Conservation (phyloP, 2,329 filamentous ascomycete genomes). For the Aspergillus japonicus region DNA sequence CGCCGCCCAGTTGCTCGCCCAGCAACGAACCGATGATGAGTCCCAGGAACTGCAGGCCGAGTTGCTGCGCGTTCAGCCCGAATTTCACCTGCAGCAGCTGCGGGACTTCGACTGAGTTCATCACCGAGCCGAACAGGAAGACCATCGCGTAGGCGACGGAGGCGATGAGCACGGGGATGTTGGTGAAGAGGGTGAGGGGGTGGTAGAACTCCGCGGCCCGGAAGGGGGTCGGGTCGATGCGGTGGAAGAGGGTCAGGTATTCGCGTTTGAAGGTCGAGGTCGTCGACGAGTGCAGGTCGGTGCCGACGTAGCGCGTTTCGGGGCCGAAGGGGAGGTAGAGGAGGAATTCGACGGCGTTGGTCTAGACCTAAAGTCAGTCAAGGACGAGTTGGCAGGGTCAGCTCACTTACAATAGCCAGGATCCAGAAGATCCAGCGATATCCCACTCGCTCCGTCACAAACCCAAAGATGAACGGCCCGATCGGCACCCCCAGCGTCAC, state of each 20-base stretch:
- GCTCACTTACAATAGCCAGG: slow-evolving; percentile 49
- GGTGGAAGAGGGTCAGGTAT: slow-evolving; percentile 44
- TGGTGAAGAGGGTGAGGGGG: slow-evolving; percentile 49
- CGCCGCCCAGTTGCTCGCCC: slow-evolving; percentile 59
- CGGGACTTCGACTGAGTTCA: slow-evolving; percentile 60
- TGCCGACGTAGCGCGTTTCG: slow-evolving; percentile 52
- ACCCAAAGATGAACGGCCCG: slow-evolving; percentile 32
- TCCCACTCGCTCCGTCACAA: slow-evolving; percentile 50
- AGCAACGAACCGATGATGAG: slow-evolving; percentile 59
- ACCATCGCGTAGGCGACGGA: slow-evolving; percentile 56
- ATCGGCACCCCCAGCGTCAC: slow-evolving; percentile 49
- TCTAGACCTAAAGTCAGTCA: slow-evolving; percentile 30
- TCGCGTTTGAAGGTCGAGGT: slow-evolving; percentile 21
- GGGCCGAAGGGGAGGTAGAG: slow-evolving; percentile 55
- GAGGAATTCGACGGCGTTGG: slow-evolving; percentile 56
- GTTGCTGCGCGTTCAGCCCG: slow-evolving; percentile 56
- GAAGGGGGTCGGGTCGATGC: slow-evolving; percentile 55
- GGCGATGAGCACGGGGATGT: slow-evolving; percentile 52
- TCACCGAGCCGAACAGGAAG: slow-evolving; percentile 55
- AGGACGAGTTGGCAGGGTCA: not conserved
- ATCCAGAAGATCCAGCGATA: slow-evolving; percentile 61
- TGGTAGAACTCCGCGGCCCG: slow-evolving; percentile 50
- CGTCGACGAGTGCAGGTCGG: slow-evolving; percentile 19
- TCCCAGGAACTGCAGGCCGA: slow-evolving; percentile 59
- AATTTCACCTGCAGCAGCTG: slow-evolving; percentile 58